Base-by-base conservation (phyloP, 2,329 filamentous ascomycete species). In the Monosporascus sp. region DNA sequence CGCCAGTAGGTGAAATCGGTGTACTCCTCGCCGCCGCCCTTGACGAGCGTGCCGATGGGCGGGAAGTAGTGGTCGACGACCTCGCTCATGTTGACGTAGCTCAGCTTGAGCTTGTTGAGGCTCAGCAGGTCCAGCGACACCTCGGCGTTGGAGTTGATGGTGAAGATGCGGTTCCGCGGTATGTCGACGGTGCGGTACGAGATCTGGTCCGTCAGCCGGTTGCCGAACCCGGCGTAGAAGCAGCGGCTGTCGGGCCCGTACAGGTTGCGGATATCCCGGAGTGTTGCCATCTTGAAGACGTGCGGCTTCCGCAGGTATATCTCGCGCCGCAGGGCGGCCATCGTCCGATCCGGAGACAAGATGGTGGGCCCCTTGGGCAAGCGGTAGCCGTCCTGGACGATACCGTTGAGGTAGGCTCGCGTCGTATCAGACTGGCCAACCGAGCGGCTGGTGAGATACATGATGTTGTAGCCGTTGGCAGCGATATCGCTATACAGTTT, bases 1-100 rank as follows among this genome's bases (percentile, higher is more conserved):
- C 95, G 82, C 94, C 94, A 99, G 73, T 96, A 99, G 53, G 85
- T 93, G 72, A 99, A 99, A 68, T 99, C 94, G 0, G 94, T 99
- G 65, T 89, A 99, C 53, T 96, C 88, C 68, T 97, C 94, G 14
- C 92, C 93, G 20, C 92, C 93, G 45, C 89, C 88, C 63, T 89
- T 90, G 18, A 97, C 86, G 31, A 99, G 78, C 25, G 92, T 85
- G 57, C 86, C 90, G 14, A 96, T 86, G 2, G 95, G 90, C 6
- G 94, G 94, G 70, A 99, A 99, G 74, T 96, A 97, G 70, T 99
- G 94, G 68, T 99, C 94, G 6, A 99, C 90, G 54, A 99, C 86
- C 70, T 99, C 95, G 55, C 90, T 87, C 85, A 99, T 99, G 64
- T 90, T 92, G 57, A 96, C 90, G 68, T 99, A 99, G 58, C 89